Conservation (phyloP, 768 basidiomycete species). For the Suillus occidentalis region DNA sequence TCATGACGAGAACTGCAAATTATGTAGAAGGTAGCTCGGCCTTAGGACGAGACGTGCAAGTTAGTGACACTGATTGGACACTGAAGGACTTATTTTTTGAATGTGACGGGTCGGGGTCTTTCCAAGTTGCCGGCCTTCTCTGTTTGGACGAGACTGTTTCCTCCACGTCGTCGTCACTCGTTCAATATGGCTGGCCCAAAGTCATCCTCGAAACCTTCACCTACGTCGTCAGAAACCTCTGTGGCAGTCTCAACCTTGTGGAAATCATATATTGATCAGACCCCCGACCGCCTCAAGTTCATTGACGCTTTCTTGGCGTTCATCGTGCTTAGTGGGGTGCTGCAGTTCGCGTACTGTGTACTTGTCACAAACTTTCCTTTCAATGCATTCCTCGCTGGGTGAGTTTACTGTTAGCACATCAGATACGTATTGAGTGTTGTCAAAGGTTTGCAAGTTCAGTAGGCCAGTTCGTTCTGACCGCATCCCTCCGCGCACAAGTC, state of each 20-base stretch:
- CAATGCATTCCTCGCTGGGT: slow-evolving; percentile 98
- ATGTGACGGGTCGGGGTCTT: slow-evolving; percentile 14
- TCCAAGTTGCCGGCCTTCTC: slow-evolving; percentile 15
- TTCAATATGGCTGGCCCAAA: slow-evolving; percentile 39
- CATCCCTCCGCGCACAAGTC: slow-evolving; percentile 89
- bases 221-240: slow-evolving; percentile 20
- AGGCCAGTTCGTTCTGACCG: slow-evolving; percentile 95
- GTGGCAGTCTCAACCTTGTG: slow-evolving; percentile 57
- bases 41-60: slow-evolving; percentile 1
- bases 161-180: slow-evolving; percentile 22
- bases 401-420: slow-evolving; percentile 30
- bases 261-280: slow-evolving; percentile 75
- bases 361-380: slow-evolving; percentile 93
- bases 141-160: slow-evolving; percentile 16
- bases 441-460: slow-evolving; percentile 87
- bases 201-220: slow-evolving; percentile 20
- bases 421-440: not conserved
- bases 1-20: slow-evolving; percentile 19
- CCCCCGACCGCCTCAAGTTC: slow-evolving; percentile 85
- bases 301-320: slow-evolving; percentile 92
- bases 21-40: not conserved
- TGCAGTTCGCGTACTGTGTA: slow-evolving; percentile 91
- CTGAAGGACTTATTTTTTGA: slow-evolving; percentile 15
- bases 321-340: slow-evolving; percentile 85
- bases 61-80: no score